A percentile compares a stretch with the other conserved stretches of the same genome.
Conservation (phyloP, 1,139 yeast genomes). For the Komagataea norvegica region DNA sequence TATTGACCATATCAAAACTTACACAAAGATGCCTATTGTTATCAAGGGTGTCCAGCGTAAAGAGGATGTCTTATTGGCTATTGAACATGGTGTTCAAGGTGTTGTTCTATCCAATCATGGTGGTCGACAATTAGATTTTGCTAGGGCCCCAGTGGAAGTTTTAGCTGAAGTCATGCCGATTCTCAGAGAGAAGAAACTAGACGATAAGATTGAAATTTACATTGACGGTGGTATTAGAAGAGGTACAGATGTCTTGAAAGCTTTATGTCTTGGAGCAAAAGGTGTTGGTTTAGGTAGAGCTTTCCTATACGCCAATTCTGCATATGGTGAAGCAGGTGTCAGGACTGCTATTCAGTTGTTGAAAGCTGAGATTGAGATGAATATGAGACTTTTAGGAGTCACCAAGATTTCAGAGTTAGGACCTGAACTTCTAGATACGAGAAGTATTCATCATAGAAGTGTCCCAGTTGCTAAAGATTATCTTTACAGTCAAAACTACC, state of each 20-base stretch:
- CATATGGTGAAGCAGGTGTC: constrained; percentile 79
- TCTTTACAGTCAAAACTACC: constrained; percentile 41
- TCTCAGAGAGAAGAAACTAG: constrained; percentile 40
- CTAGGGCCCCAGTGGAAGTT: constrained; percentile 65
- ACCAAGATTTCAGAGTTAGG: constrained; percentile 58
- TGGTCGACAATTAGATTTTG: constrained; percentile 66
- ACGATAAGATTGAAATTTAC: constrained; percentile 35
- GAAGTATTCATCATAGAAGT: constrained; percentile 34
- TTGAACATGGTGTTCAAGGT: constrained; percentile 66
- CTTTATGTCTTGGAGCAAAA: constrained; percentile 66
- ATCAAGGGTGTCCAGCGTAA: constrained; percentile 70
- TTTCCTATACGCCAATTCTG: constrained; percentile 63
- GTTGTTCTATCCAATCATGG: constrained; percentile 75
- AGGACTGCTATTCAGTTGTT: constrained; percentile 69
- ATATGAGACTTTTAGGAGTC: constrained; percentile 84
- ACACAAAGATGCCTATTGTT: constrained; percentile 44
- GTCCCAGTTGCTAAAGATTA: constrained; percentile 45
- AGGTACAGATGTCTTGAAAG: constrained; percentile 65
- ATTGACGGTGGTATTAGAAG: constrained; percentile 58
- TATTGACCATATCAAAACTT: constrained; percentile 38
- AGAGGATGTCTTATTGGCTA: constrained; percentile 61
- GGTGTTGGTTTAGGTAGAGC: constrained; percentile 78
- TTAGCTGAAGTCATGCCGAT: constrained; percentile 60
- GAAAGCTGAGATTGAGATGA: constrained; percentile 79
- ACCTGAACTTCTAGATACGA: constrained; percentile 45